Conservation (phyloP, 495 filamentous ascomycete genomes). For the Tirmania nivea region DNA sequence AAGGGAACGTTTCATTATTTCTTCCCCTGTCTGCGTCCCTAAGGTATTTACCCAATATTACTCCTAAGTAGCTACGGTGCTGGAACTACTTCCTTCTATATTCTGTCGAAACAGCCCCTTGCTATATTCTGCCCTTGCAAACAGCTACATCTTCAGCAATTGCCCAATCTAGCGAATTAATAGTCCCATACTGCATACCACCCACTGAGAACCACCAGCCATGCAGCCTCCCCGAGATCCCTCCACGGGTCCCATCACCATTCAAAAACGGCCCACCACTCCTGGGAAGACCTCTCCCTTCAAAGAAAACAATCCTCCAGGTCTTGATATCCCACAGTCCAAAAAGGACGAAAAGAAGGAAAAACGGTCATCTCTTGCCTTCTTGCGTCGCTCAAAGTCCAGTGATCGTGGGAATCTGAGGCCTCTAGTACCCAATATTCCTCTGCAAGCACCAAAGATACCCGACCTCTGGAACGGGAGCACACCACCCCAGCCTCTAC, state of each 20-base stretch:
- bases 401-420: conserved; percentile 46
- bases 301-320: conserved; percentile 4
- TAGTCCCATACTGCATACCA: too few relatives aligned
- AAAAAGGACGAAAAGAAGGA: conserved; percentile 6
- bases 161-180: too few relatives aligned
- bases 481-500: conserved; percentile 38
- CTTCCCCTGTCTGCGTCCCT: too few relatives aligned
- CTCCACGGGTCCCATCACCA: neutral
- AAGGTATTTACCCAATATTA: too few relatives aligned
- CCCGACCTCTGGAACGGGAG: conserved; percentile 42
- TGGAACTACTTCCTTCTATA: too few relatives aligned
- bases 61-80: too few relatives aligned
- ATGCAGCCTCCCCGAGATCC: neutral
- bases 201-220: neutral
- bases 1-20: too few relatives aligned
- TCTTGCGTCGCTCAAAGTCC: conserved; percentile 66
- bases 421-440: conserved; percentile 32
- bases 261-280: conserved; percentile 10
- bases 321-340: conserved; percentile 4
- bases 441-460: conserved; percentile 41
- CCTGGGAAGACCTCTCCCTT: conserved; percentile 2
- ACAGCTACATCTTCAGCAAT: too few relatives aligned
- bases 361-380: conserved; percentile 31
- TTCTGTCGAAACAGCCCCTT: too few relatives aligned
- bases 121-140: too few relatives aligned